Base-by-base conservation (phyloP, 1,139 yeast species). In the Pichia sp. region DNA sequence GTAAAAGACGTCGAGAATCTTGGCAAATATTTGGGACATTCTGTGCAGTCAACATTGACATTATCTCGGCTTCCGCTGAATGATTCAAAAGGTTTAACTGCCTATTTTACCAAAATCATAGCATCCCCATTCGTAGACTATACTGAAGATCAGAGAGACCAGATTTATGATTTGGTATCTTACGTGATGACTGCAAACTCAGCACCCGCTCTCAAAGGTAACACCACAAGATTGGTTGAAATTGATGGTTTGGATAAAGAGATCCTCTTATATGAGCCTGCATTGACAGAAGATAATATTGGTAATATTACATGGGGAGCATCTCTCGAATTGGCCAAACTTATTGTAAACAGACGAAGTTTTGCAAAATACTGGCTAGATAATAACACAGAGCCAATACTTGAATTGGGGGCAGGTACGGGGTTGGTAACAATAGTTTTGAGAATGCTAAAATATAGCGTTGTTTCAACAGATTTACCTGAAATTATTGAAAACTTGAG, bases 301-400 rank as follows among this genome's bases (percentile, higher is more conserved):
- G 98, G 98, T 0, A 71, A 87, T 59, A 88, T 90, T 53, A 92
- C 98, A 0, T 92, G 98, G 98, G 98, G 97, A 0, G 84, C 97
- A 0, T 79, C 97, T 0, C 66, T 85, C 33, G 72, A 86, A 2
- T 65, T 92, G 27, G 73, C 94, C 1, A 73, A 77, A 44, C 64
- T 81, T 40, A 59, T 85, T 5, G 64, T 70, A 2, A 34, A 41
- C 3, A 58, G 40, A 23, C 43, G 46, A 34, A n/a, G 28, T 5
- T 28, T 29, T 26, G 37, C 44, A 5, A 9, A 29, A 5, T 29
- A 34, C 6, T 61, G 67, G 49, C 50, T 73, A 23, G 29, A 31
- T 9, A 27, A 31, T 9, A 6, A 5, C 27, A 10, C 68, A 7
- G 16, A 11, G 8, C 72, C 77, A 0, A 73, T 86, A 0, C 63